Evolutionary conservation across 2,329 filamentous ascomycete genomes (phyloP), one percentile per base, ranked within the genome.

Genomic region (Cladosporium sp.): DNA sequence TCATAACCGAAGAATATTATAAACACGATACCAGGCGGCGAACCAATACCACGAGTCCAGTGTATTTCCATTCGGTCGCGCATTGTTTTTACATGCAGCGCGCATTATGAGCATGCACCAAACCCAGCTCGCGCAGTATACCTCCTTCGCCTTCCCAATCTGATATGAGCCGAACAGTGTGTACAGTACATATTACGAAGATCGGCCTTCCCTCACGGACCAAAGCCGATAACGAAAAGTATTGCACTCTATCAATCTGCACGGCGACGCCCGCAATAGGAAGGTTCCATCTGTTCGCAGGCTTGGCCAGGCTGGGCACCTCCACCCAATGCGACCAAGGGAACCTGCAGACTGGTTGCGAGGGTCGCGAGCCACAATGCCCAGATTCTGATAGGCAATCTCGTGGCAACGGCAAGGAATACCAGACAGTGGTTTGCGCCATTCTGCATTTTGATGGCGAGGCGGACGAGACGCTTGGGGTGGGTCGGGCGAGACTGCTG

Each of bases 271-370:
- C 61, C 61, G 51, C 36, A 64, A 44, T 57, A 64, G 61, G 61
- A 55, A 64, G 61, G 61, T 64, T 64, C 34, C 61, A 64, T 57
- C 36, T 52, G 44, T 30, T 44, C 24, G 49, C 21, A n/a, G 51
- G 21, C 61, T 64, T 64, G 61, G 61, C 61, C 51, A 10, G 51
- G 34, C 61, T 64, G 54, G 61, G 61, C 30, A 49, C 26, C 61
- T 64, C 61, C 61, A 34, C 61, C 57, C 44, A 30, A 30, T 47
- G 55, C 38, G 41, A 47, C 28, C 28, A 30, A 6, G 28, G 28
- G 28, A 6, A 30, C 34, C 21, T 41, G 24, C 38, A 59, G 26
- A 59, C 36, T 59, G 57, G 57, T 47, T 21, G 34, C 24, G n/a
- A 59, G 38, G 57, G 38, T 32, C 14, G 34, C 24, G n/a, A 59